Conservation (phyloP, 768 basidiomycete genomes). For the Amyloporia xantha region DNA sequence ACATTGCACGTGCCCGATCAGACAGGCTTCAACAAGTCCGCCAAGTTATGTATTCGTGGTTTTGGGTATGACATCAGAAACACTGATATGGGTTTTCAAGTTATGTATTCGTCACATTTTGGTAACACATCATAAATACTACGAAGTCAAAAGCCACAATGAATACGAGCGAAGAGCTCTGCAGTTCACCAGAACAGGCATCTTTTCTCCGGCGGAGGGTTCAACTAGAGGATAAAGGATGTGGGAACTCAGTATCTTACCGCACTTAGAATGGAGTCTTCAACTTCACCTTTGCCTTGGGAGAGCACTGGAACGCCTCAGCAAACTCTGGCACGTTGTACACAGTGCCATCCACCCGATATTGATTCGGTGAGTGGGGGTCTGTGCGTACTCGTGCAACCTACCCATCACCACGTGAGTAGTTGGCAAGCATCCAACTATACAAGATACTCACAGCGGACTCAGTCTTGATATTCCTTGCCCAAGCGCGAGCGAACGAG, state of each 20-base stretch:
- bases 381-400: slow-evolving; percentile 79
- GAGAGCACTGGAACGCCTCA: slow-evolving; percentile 75
- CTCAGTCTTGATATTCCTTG: slow-evolving; percentile 69
- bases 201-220: slow-evolving; percentile 72
- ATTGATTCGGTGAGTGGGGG: slow-evolving; percentile 79
- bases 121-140: background rate
- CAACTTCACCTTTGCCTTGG: slow-evolving; percentile 60
- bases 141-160: no score
- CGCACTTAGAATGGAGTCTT: background rate
- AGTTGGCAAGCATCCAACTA: background rate
- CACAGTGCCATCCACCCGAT: slow-evolving; percentile 81
- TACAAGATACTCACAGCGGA: slow-evolving; percentile 49
- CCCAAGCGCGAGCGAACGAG: slow-evolving; percentile 86
- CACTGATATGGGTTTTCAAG: no score
- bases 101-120: no score
- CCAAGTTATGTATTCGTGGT: no score
- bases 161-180: no score
- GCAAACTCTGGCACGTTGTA: slow-evolving; percentile 87
- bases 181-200: slow-evolving; percentile 68
- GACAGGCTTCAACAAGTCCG: no score
- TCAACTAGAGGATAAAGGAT: slow-evolving; percentile 49
- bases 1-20: no score
- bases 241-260: background rate
- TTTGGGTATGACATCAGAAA: no score
- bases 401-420: slow-evolving; percentile 25